Conservation (phyloP, 352 stramenopile genomes). For the Detonula confervacea region DNA sequence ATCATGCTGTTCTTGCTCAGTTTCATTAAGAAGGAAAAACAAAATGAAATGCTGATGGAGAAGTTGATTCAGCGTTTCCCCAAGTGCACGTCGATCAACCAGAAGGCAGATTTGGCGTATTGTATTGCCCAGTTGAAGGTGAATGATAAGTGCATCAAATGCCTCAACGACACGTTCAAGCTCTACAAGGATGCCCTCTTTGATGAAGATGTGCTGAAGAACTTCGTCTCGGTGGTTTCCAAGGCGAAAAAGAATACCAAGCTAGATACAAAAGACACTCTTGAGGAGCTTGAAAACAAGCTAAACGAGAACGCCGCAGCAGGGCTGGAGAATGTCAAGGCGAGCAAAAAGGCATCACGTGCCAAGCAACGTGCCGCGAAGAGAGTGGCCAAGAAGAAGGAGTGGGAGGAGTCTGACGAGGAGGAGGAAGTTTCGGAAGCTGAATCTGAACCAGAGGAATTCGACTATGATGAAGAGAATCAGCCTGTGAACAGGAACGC, state of each 20-base stretch:
- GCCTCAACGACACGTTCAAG: slow-evolving; percentile 92
- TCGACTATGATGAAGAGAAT: slow-evolving; percentile 26
- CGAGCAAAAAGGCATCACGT: slow-evolving; percentile 68
- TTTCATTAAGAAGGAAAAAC: slow-evolving; percentile 97
- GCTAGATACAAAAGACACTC: slow-evolving; percentile 68
- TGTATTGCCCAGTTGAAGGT: slow-evolving; percentile 93
- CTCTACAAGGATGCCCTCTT: slow-evolving; percentile 88
- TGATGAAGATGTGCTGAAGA: slow-evolving; percentile 90
- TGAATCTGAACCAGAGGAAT: slow-evolving; percentile 5
- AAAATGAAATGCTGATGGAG: slow-evolving; percentile 88
- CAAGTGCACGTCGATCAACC: slow-evolving; percentile 82
- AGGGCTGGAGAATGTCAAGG: slow-evolving; percentile 73
- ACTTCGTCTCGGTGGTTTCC: slow-evolving; percentile 89
- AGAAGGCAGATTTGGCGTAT: slow-evolving; percentile 91
- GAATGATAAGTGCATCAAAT: slow-evolving; percentile 94
- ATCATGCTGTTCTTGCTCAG: slow-evolving; percentile 96
- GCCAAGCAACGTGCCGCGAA: slow-evolving; percentile 63
- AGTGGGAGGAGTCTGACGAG: slow-evolving; percentile 46
- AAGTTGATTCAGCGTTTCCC: slow-evolving; percentile 95
- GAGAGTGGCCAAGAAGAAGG: slow-evolving; percentile 44
- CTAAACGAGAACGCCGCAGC: slow-evolving; percentile 67
- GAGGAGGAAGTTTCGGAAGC: slow-evolving; percentile 30
- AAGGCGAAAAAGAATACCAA: slow-evolving; percentile 86
- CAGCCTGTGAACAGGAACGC: slow-evolving; percentile 2
- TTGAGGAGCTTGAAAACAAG: slow-evolving; percentile 81